Percentiles rank a stretch among this genome's conserved stretches.
phyloP scores from a whole-genome alignment of 768 basidiomycete species.

The Russula olivacea region DNA sequence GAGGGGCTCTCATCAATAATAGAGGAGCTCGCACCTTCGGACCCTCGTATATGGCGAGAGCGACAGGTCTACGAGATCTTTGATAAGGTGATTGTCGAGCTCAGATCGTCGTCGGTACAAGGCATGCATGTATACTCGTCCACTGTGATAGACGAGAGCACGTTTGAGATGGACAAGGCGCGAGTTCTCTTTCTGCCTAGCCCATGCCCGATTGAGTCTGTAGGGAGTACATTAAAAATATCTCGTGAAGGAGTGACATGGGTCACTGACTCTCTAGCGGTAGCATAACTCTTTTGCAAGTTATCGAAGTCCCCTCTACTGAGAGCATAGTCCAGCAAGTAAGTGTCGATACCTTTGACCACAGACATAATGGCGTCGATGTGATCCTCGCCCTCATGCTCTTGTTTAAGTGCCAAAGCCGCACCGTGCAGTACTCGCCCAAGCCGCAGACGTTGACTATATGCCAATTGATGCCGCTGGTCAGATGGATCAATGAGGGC shows the following conservation, averaged over 20 bases:
- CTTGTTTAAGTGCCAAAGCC: slow-evolving; percentile 54
- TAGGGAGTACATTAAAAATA: slow-evolving; percentile 15
- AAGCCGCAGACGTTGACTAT: slow-evolving; percentile 52
- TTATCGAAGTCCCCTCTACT: slow-evolving; percentile 52
- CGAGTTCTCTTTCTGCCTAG: slow-evolving; percentile 69
- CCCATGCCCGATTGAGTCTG: slow-evolving; percentile 62
- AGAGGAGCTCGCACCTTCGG: slow-evolving; percentile 45
- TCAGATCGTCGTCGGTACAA: slow-evolving; percentile 66
- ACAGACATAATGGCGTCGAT: slow-evolving; percentile 79
- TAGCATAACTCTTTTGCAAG: slow-evolving; percentile 61
- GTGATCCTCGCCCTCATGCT: slow-evolving; percentile 68
- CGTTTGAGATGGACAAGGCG: slow-evolving; percentile 70
- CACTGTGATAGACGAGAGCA: slow-evolving; percentile 71
- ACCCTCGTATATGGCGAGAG: slow-evolving; percentile 76
- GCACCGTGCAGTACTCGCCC: slow-evolving; percentile 65
- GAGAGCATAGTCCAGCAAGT: slow-evolving; percentile 65
- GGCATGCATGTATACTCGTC: slow-evolving; percentile 70
- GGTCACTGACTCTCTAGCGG: slow-evolving; percentile 50
- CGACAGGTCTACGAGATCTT: slow-evolving; percentile 66
- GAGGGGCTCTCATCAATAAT: not conserved
- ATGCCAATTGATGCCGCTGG: slow-evolving; percentile 62
- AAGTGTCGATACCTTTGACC: slow-evolving; percentile 68
- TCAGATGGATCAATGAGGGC: slow-evolving; percentile 68
- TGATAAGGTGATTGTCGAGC: slow-evolving; percentile 64
- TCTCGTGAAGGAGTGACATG: not conserved